Conservation (phyloP, 352 stramenopile genomes). For the Peronospora farinosa region DNA sequence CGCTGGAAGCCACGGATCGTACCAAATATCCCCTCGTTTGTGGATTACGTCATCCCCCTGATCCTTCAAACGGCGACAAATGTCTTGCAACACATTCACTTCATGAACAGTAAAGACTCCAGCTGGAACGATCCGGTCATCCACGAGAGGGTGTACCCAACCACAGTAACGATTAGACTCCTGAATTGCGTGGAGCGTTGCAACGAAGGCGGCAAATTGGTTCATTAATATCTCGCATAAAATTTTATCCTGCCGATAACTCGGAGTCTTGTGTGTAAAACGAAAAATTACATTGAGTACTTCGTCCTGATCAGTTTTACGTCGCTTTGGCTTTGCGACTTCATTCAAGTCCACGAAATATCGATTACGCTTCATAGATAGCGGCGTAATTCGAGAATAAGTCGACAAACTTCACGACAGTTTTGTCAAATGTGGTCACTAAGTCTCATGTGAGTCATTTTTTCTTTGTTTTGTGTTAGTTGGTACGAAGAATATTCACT, state of each 20-base stretch:
- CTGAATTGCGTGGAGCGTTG: conserved; percentile 2
- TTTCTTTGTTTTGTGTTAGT: too few species aligned
- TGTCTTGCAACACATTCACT: conserved; percentile 13
- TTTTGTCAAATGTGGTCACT: too few species aligned
- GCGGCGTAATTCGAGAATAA: too few species aligned
- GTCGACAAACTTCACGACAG: too few species aligned
- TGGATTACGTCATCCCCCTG: neutral
- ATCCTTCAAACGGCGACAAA: conserved; percentile 7
- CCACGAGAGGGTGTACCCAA: neutral
- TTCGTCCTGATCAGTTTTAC: conserved; percentile 2
- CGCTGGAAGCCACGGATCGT: conserved; percentile 39
- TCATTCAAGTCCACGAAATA: too few species aligned
- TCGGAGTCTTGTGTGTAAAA: conserved; percentile 40
- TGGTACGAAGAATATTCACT: too few species aligned
- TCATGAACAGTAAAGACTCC: conserved; percentile 18
- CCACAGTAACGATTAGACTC: conserved; percentile 6
- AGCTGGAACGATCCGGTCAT: conserved; percentile 17
- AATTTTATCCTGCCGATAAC: conserved; percentile 8
- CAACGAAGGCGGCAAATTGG: conserved; percentile 18
- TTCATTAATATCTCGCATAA: conserved; percentile 15
- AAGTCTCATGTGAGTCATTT: too few species aligned
- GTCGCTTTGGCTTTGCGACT: too few species aligned
- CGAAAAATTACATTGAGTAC: conserved; percentile 34
- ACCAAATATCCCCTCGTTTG: conserved; percentile 25
- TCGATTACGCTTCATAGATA: too few species aligned